A percentile compares a stretch with the other conserved stretches of the same genome.
These are phyloP conservation scores for Usnea hakonensis DNA, from an alignment of 495 filamentous ascomycete genomes.

Conservation along the genomic window DNA sequence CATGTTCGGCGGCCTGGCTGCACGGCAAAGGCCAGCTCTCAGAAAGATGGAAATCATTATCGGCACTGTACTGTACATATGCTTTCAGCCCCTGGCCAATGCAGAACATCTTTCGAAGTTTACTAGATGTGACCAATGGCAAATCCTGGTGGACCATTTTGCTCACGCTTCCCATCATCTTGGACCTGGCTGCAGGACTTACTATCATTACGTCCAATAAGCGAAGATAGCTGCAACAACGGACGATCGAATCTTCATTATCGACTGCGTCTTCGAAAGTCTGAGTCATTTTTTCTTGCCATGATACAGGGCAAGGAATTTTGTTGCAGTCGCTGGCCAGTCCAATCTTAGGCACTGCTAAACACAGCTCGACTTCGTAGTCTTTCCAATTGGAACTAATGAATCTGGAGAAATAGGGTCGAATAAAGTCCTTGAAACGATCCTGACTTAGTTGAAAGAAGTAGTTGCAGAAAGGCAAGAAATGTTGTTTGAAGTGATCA, in stretches of 20 bases:
- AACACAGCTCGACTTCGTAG: slow-evolving; percentile 59
- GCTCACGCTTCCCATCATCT: slow-evolving; percentile 12
- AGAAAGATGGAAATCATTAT: slow-evolving; percentile 37
- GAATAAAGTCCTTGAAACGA: slow-evolving; percentile 65
- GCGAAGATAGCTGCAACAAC: slow-evolving; percentile 37
- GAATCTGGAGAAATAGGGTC: slow-evolving; percentile 77
- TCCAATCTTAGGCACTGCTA: slow-evolving; percentile 61
- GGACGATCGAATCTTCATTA: slow-evolving; percentile 26
- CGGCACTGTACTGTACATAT: slow-evolving; percentile 35
- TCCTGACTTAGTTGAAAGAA: slow-evolving; percentile 65
- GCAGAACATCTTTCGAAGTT: slow-evolving; percentile 17
- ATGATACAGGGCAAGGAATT: slow-evolving; percentile 54
- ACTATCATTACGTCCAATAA: slow-evolving; percentile 35
- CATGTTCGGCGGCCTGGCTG: slow-evolving; percentile 52
- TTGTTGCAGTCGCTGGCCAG: slow-evolving; percentile 49
- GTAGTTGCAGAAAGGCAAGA: slow-evolving; percentile 76
- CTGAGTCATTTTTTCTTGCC: slow-evolving; percentile 61
- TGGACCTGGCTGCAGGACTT: background rate
- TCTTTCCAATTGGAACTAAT: slow-evolving; percentile 62
- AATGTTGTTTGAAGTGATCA: slow-evolving; percentile 54
- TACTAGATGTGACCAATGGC: background rate
- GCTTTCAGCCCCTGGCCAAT: slow-evolving; percentile 43
- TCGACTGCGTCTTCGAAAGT: slow-evolving; percentile 44
- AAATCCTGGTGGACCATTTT: slow-evolving; percentile 13
- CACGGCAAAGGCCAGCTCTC: slow-evolving; percentile 51